phyloP scores from a whole-genome alignment of 148 eudicot species.

The Rhododendron simsii region DNA sequence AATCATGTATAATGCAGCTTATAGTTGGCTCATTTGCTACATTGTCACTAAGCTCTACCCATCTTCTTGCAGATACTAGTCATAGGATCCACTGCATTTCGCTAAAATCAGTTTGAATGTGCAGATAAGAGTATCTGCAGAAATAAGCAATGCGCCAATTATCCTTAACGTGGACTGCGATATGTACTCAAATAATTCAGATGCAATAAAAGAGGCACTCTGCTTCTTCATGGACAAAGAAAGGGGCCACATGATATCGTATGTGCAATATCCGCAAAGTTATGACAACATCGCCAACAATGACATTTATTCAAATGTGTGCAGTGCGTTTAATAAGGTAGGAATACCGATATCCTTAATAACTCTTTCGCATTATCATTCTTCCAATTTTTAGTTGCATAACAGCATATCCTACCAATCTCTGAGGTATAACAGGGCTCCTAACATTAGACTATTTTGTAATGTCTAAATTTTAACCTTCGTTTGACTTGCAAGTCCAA shows the following conservation, averaged over 20 bases:
- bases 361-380: not conserved
- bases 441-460: too few species aligned
- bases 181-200: constrained; percentile 42
- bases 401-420: too few species aligned
- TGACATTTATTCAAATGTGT: constrained; percentile 23
- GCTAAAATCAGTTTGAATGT: not conserved
- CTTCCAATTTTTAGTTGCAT: too few species aligned
- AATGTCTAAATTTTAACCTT: too few species aligned
- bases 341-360: not conserved
- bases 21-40: too few species aligned
- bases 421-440: not conserved
- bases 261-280: constrained; percentile 36
- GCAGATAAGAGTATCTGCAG: constrained; percentile 48
- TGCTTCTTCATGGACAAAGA: constrained; percentile 45
- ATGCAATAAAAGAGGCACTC: constrained; percentile 31
- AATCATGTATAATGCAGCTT: too few species aligned
- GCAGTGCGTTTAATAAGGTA: constrained; percentile 11
- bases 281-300: constrained; percentile 26
- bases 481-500: too few species aligned
- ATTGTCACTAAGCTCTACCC: too few species aligned
- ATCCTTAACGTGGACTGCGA: constrained; percentile 45
- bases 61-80: not conserved
- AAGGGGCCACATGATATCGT: constrained; percentile 23
- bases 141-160: constrained; percentile 39
- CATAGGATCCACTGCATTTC: not conserved